phyloP scores from a whole-genome alignment of 495 filamentous ascomycete genomes.

The Talaromyces stipitatus region DNA sequence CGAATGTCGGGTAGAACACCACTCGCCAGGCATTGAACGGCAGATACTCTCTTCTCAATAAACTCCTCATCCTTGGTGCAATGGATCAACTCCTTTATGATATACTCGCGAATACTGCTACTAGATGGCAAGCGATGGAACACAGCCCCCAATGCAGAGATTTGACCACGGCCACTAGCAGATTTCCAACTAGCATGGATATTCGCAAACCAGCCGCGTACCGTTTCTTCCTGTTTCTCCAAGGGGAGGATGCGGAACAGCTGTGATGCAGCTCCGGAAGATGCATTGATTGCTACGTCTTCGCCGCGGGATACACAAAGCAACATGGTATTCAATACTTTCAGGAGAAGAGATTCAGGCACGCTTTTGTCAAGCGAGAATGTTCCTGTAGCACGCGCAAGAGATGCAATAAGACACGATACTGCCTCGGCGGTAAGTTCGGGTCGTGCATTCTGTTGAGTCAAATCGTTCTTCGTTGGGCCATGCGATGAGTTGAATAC shows the following conservation, averaged over 20 bases:
- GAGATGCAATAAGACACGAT: constrained; percentile 45
- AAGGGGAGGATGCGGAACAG: constrained; percentile 32
- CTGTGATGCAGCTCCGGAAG: constrained; percentile 35
- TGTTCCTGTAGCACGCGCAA: constrained; percentile 14
- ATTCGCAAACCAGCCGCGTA: constrained; percentile 31
- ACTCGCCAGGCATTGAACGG: constrained; percentile 50
- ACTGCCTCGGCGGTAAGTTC: constrained; percentile 62
- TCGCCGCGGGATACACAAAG: constrained; percentile 40
- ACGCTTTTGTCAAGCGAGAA: background rate
- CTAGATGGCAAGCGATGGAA: constrained; percentile 23
- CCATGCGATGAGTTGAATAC: constrained; percentile 28
- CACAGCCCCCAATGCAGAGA: constrained; percentile 33
- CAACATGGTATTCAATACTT: constrained; percentile 29
- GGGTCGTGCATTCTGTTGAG: constrained; percentile 48
- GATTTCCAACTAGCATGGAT: constrained; percentile 28
- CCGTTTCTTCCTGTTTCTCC: constrained; percentile 22
- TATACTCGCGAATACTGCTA: constrained; percentile 14
- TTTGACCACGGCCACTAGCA: constrained; percentile 36
- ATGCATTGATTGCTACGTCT: constrained; percentile 37
- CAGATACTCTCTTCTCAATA: constrained; percentile 52
- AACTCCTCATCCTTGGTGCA: constrained; percentile 34
- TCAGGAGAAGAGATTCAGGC: constrained; percentile 24
- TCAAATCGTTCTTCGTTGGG: constrained; percentile 36
- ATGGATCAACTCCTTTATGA: constrained; percentile 26
- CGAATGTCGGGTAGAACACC: constrained; percentile 38